Percentiles rank a stretch among this genome's conserved stretches.
These are phyloP conservation scores for Schizonepeta tenuifolia DNA, from an alignment of 257 asterid species.

Conservation along the genomic window DNA sequence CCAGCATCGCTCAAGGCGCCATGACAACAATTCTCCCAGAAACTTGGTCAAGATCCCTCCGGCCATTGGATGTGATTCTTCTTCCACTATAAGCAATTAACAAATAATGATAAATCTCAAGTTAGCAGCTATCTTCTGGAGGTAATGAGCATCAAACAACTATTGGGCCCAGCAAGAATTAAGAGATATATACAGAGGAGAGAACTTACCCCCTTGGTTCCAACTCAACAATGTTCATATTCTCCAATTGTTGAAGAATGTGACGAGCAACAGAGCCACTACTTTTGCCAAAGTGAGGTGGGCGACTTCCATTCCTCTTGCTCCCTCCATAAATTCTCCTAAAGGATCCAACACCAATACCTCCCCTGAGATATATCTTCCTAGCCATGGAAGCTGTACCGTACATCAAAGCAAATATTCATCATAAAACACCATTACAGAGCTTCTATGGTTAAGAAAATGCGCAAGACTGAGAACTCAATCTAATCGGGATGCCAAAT, in stretches of 20 bases:
- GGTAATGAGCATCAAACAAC: too few species aligned
- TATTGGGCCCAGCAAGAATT: too few species aligned
- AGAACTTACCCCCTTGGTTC: slow-evolving; percentile 56
- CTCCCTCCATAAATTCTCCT: slow-evolving; percentile 85
- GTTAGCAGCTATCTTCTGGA: too few species aligned
- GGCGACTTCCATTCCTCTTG: slow-evolving; percentile 79
- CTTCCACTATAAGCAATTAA: slow-evolving; percentile 60
- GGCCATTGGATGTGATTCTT: slow-evolving; percentile 80
- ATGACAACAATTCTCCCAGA: slow-evolving; percentile 72
- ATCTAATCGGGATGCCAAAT: too few species aligned
- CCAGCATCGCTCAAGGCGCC: slow-evolving; percentile 24
- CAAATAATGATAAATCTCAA: not conserved
- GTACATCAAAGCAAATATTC: not conserved
- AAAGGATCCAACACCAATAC: slow-evolving; percentile 86
- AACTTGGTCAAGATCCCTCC: slow-evolving; percentile 89
- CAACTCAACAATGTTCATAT: slow-evolving; percentile 57
- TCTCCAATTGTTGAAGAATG: slow-evolving; percentile 69
- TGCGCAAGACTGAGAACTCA: not conserved
- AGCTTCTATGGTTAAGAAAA: not conserved
- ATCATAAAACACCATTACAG: not conserved
- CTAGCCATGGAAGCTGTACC: slow-evolving; percentile 84
- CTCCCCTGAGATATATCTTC: slow-evolving; percentile 76
- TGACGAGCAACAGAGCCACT: slow-evolving; percentile 71
- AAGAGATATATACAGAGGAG: too few species aligned
- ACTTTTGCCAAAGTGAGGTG: slow-evolving; percentile 68